These are phyloP conservation scores for Spergularia marina DNA, from an alignment of 148 eudicot genomes.

Conservation along the genomic window DNA sequence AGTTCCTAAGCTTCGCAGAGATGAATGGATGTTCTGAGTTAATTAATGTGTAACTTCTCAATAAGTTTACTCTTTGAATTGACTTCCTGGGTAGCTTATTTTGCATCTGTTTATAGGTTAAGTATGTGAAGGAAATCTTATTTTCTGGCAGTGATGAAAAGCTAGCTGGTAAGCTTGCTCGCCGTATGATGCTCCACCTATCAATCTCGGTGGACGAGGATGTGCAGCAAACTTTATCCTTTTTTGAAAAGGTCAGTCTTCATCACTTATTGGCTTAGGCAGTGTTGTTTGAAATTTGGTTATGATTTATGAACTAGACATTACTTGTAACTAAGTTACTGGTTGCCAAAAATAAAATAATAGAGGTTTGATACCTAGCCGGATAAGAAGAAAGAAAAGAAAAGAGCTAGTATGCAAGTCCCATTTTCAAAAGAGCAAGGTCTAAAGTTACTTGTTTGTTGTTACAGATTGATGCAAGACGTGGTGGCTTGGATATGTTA, in stretches of 20 bases:
- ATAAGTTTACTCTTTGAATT: too few relatives aligned
- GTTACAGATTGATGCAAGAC: constrained; percentile 75
- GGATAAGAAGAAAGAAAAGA: too few relatives aligned
- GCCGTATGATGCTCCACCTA: constrained; percentile 72
- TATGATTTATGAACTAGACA: not conserved
- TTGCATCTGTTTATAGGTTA: constrained; percentile 49
- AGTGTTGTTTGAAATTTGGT: not conserved
- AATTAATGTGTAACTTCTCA: too few relatives aligned
- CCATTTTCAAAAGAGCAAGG: too few relatives aligned
- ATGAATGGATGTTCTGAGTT: too few relatives aligned
- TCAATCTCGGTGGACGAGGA: constrained; percentile 77
- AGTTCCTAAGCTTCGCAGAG: too few relatives aligned
- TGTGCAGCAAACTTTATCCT: constrained; percentile 74
- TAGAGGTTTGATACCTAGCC: too few relatives aligned
- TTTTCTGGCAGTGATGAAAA: constrained; percentile 51
- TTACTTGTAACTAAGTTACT: not conserved
- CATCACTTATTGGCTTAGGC: not conserved
- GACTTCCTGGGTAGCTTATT: constrained; percentile 18
- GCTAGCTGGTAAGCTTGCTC: constrained; percentile 50
- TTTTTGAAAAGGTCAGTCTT: constrained; percentile 69
- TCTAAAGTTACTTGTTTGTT: constrained; percentile 6
- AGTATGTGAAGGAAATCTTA: constrained; percentile 72
- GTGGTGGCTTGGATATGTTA: constrained; percentile 79
- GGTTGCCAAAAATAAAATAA: too few relatives aligned
- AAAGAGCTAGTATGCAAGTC: too few relatives aligned